These are phyloP conservation scores for Rhizopus sp. DNA, from an alignment of 371 early-diverging fungal species.

Conservation along the genomic window DNA sequence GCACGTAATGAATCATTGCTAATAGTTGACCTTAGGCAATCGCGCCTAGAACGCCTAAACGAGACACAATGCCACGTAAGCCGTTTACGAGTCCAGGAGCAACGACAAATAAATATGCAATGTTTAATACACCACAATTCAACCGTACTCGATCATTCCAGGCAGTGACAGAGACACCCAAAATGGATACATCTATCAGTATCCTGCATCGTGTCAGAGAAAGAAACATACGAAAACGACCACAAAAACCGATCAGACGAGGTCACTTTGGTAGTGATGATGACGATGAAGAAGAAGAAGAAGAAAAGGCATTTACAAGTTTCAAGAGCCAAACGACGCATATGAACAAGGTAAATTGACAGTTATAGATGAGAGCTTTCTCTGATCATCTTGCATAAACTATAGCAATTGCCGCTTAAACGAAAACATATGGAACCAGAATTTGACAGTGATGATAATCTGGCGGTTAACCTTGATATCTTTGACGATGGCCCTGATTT, in stretches of 20 bases:
- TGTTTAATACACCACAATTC: constrained; percentile 44
- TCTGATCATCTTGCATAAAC: background rate
- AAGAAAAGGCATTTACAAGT: background rate
- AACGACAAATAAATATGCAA: constrained; percentile 1
- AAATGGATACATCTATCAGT: constrained; percentile 16
- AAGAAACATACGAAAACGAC: constrained; percentile 27
- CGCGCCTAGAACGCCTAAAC: constrained; percentile 20
- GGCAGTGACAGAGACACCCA: constrained; percentile 3
- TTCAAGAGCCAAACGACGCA: too few relatives aligned
- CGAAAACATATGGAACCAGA: constrained; percentile 3
- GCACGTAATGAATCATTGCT: background rate
- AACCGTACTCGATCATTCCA: constrained; percentile 15
- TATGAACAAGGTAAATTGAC: too few relatives aligned
- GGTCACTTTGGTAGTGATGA: constrained; percentile 22
- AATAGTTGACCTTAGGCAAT: background rate
- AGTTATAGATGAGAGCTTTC: too few relatives aligned
- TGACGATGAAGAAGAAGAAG: constrained; percentile 16
- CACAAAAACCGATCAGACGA: constrained; percentile 17
- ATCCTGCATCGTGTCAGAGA: constrained; percentile 40
- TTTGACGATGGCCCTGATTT: constrained; percentile 56
- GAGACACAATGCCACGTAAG: constrained; percentile 11
- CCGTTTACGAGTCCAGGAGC: constrained; percentile 24
- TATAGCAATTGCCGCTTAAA: background rate
- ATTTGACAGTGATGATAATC: constrained; percentile 36
- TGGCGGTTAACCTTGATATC: constrained; percentile 35